These are phyloP conservation scores for Acmispon strigosus DNA, from an alignment of 306 rosid genomes.

Conservation along the genomic window DNA sequence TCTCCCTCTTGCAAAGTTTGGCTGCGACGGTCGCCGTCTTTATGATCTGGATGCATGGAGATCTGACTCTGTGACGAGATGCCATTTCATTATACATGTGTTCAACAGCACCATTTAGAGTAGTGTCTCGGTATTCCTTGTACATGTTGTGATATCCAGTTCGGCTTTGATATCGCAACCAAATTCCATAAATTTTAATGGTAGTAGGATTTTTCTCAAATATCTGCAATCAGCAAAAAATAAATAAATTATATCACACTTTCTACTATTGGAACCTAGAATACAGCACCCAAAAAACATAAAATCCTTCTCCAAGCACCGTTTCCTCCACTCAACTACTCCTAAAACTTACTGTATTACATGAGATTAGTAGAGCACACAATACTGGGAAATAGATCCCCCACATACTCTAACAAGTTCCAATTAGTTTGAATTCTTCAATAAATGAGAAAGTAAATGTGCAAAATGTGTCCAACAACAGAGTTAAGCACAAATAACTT, in stretches of 20 bases:
- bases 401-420: not conserved
- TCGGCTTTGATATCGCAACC: slow-evolving; percentile 82
- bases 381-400: not conserved
- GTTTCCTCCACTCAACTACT: not conserved
- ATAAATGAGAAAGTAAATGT: not conserved
- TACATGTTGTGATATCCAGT: slow-evolving; percentile 89
- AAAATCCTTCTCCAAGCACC: not conserved
- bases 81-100: slow-evolving; percentile 80
- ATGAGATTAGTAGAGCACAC: not conserved
- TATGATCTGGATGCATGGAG: slow-evolving; percentile 79
- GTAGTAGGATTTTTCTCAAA: slow-evolving; percentile 74
- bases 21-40: slow-evolving; percentile 79
- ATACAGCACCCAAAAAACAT: not conserved
- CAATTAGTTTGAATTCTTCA: not conserved
- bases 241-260: not conserved
- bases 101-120: slow-evolving; percentile 72
- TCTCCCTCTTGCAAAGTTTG: slow-evolving; percentile 77
- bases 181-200: slow-evolving; percentile 65
- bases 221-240: slow-evolving; percentile 34
- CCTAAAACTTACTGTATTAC: not conserved
- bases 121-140: slow-evolving; percentile 71
- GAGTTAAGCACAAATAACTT: not conserved
- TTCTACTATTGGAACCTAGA: not conserved
- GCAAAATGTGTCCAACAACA: not conserved
- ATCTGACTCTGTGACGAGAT: slow-evolving; percentile 73